Evolutionary conservation across 2,329 filamentous ascomycete genomes (phyloP), one percentile per base, ranked within the genome.

Genomic region (Sporothrix pseudoabietina): DNA sequence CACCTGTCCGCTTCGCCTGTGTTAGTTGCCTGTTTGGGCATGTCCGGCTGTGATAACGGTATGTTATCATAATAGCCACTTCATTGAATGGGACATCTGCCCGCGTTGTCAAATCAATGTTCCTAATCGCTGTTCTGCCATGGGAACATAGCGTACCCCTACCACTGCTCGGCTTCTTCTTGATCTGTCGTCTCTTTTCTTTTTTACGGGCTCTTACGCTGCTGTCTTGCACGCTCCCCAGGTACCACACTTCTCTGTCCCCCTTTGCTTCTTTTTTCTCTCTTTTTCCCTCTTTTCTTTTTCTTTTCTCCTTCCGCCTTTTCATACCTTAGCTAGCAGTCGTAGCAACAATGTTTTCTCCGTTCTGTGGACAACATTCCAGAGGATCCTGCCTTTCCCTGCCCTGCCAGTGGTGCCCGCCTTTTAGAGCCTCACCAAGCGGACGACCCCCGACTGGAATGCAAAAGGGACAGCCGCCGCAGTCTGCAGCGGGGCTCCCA

Each of bases 11-110:
- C 55, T 35, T 30, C 30, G 8, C 6, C 16, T 35, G 32, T 63
- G 32, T 66, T 66, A 47, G 61, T 66, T 47, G 61, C 61, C 39
- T 66, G 8, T 66, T 66, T 47, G 16, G 61, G 39, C 59, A 41
- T 41, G 32, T 35, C 6, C 32, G 10, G 35, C 59, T 59, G 22
- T 5, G 35, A 49, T 49, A 49, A 5, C 47, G 26, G 26, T 26
- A 5, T 16, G 14, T 49, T 49, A 14, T 35, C 35, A 35, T 35
- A 8, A 35, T 35, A 55, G 22, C 52, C 52, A 55, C 52, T 26
- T 55, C 52, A 26, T 10, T n/a, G 52, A 26, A 55, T 26, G 52
- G 10, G 14, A 49, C 3, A 49, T 6, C 12, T 14, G 14, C 44
- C 4, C 3, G 41, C 12, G 14, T 49, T 19, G 44, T 49, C 44